Percentiles rank a stretch among this genome's conserved stretches.
These are phyloP conservation scores for Mycena olivaceomarginata DNA, from an alignment of 768 basidiomycete genomes.

Conservation along the genomic window DNA sequence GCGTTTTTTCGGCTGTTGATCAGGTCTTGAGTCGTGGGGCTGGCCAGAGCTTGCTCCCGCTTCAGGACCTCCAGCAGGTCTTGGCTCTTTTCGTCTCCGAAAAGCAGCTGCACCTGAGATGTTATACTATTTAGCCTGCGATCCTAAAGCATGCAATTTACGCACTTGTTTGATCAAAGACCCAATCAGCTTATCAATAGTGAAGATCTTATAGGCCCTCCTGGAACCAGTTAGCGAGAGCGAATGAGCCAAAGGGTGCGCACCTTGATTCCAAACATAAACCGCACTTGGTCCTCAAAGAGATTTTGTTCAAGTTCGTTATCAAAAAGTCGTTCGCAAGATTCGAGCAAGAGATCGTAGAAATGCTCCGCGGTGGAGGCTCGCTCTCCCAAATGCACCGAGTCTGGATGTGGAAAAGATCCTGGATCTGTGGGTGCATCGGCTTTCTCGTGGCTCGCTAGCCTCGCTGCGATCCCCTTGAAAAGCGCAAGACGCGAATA, in stretches of 20 bases:
- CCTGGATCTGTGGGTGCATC: conserved; percentile 52
- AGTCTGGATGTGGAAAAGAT: conserved; percentile 51
- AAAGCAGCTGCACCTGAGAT: conserved; percentile 76
- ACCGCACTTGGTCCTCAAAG: conserved; percentile 95
- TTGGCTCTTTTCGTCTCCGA: conserved; percentile 82
- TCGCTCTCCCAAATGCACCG: conserved; percentile 55
- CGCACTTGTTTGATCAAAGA: conserved; percentile 91
- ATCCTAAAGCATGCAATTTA: background rate
- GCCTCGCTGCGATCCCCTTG: conserved; percentile 79
- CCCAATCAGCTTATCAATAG: conserved; percentile 93
- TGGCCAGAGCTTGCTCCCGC: conserved; percentile 75
- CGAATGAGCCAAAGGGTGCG: conserved; percentile 21
- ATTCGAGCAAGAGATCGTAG: conserved; percentile 89
- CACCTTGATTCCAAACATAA: conserved; percentile 91
- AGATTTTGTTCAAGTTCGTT: conserved; percentile 90
- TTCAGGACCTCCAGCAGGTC: conserved; percentile 84
- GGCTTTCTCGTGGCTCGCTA: conserved; percentile 53
- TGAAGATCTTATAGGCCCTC: conserved; percentile 93
- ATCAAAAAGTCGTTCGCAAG: conserved; percentile 94
- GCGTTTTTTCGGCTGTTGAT: conserved; percentile 80
- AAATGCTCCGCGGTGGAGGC: conserved; percentile 76
- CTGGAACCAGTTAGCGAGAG: conserved; percentile 54
- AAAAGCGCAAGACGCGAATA: conserved; percentile 89
- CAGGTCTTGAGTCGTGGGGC: conserved; percentile 83
- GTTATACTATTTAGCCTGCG: background rate